These are phyloP conservation scores for Trametes pubescens DNA, from an alignment of 1,284 basidiomycete species.

Conservation along the genomic window DNA sequence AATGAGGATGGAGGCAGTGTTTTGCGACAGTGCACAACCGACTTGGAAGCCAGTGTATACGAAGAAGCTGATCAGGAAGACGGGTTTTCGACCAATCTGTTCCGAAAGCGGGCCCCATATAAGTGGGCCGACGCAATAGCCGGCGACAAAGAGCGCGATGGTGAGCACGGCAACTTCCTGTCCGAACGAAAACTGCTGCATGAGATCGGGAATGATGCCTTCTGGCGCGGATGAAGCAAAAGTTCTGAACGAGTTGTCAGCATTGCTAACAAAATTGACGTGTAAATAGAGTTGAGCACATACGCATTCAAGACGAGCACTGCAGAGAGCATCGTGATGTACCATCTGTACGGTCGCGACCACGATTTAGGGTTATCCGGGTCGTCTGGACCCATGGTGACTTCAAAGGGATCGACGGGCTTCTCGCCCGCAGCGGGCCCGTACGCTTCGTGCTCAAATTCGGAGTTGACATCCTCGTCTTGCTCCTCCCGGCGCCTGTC, in stretches of 20 bases:
- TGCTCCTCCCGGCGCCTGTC: constrained; percentile 38
- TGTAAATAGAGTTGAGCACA: constrained; percentile 31
- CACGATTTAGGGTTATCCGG: constrained; percentile 65
- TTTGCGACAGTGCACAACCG: constrained; percentile 42
- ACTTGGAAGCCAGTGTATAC: constrained; percentile 43
- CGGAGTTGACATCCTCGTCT: constrained; percentile 32
- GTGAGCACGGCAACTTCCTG: constrained; percentile 54
- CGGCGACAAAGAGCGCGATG: constrained; percentile 54
- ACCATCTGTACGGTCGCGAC: constrained; percentile 65
- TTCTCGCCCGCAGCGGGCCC: constrained; percentile 39
- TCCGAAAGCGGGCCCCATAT: constrained; percentile 70
- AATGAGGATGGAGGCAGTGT: constrained; percentile 42
- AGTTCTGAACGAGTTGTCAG: constrained; percentile 48
- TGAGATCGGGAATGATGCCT: constrained; percentile 55
- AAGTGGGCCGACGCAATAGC: constrained; percentile 63
- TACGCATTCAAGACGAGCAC: constrained; percentile 75
- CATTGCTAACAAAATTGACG: no score
- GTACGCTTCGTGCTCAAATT: constrained; percentile 37
- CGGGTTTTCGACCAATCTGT: constrained; percentile 65
- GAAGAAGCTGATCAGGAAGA: constrained; percentile 62
- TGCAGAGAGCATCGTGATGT: constrained; percentile 66
- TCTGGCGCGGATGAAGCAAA: constrained; percentile 70
- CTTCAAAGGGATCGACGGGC: constrained; percentile 48
- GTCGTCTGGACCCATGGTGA: constrained; percentile 49
- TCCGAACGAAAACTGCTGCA: constrained; percentile 60